A percentile compares a stretch with the other conserved stretches of the same genome.
These are phyloP conservation scores for Coniochaeta sp. DNA, from an alignment of 2,329 filamentous ascomycete genomes.

Conservation along the genomic window DNA sequence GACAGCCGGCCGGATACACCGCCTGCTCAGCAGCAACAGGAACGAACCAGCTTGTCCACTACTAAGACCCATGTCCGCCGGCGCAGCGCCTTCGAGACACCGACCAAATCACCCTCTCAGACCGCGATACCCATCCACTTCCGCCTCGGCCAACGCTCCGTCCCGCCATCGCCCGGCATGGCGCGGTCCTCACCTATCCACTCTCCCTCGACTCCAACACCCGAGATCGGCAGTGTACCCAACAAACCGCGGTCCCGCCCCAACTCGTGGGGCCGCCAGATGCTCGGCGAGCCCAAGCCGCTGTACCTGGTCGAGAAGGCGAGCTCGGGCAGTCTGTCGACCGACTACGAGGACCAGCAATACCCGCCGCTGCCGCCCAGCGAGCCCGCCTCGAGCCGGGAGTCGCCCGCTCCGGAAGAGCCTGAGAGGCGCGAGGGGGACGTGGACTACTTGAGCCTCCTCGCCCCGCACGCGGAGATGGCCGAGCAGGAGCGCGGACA, in stretches of 20 bases:
- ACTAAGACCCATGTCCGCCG: conserved; percentile 39
- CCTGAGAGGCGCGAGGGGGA: conserved; percentile 20
- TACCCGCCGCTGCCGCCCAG: conserved; percentile 44
- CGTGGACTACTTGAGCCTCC: conserved; percentile 14
- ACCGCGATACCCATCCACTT: conserved; percentile 53
- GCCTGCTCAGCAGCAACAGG: conserved; percentile 27
- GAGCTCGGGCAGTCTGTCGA: conserved; percentile 20
- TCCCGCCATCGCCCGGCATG: conserved; percentile 33
- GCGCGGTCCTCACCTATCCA: conserved; percentile 30
- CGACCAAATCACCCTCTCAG: conserved; percentile 43
- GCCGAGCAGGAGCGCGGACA: background rate
- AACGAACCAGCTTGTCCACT: conserved; percentile 28
- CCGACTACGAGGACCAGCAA: conserved; percentile 20
- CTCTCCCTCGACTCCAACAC: conserved; percentile 20
- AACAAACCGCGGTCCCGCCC: conserved; percentile 40
- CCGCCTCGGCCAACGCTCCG: conserved; percentile 39
- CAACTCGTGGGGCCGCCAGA: conserved; percentile 49
- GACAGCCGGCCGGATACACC: conserved; percentile 54
- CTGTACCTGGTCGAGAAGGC: conserved; percentile 71
- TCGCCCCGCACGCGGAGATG: conserved; percentile 1
- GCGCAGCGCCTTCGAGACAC: conserved; percentile 39
- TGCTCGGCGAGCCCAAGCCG: conserved; percentile 61
- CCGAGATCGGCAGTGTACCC: conserved; percentile 15
- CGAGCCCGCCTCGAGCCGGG: conserved; percentile 25
- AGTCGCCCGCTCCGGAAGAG: conserved; percentile 26